Percentiles rank a stretch among this genome's conserved stretches.
These are phyloP conservation scores for Hyphodiscus hymeniophilus DNA, from an alignment of 495 filamentous ascomycete genomes.

Conservation along the genomic window DNA sequence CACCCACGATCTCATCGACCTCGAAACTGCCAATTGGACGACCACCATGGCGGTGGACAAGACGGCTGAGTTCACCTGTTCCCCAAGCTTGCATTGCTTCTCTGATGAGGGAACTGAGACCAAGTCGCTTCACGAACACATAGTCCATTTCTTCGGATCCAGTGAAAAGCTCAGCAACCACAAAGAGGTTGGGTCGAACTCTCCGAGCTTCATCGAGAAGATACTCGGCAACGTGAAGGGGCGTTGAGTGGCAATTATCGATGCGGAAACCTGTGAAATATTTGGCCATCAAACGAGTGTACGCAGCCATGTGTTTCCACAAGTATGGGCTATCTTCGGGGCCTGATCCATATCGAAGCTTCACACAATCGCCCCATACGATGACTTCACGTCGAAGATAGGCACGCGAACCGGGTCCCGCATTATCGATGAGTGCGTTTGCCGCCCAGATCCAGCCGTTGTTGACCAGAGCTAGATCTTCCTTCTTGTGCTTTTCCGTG, in stretches of 20 bases:
- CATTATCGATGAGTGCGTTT: conserved; percentile 87
- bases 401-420: conserved; percentile 76
- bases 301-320: conserved; percentile 92
- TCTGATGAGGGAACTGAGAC: conserved; percentile 81
- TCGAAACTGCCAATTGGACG: conserved; percentile 95
- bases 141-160: conserved; percentile 95
- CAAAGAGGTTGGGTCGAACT: conserved; percentile 80
- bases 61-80: conserved; percentile 78
- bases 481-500: conserved; percentile 68
- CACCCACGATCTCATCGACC: conserved; percentile 50
- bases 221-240: conserved; percentile 85
- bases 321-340: conserved; percentile 85
- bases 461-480: conserved; percentile 77
- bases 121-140: conserved; percentile 84
- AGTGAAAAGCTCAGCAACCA: conserved; percentile 94
- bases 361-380: conserved; percentile 97
- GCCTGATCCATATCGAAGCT: conserved; percentile 78
- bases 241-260: conserved; percentile 98
- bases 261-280: conserved; percentile 95
- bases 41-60: conserved; percentile 92
- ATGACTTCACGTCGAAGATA: conserved; percentile 94
- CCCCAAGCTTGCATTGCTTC: conserved; percentile 99
- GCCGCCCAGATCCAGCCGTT: conserved; percentile 99
- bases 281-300: conserved; percentile 88
- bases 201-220: conserved; percentile 85